Evolutionary conservation across 2,329 filamentous ascomycete genomes (phyloP).

Genomic region (Diplodia sapinea): DNA sequence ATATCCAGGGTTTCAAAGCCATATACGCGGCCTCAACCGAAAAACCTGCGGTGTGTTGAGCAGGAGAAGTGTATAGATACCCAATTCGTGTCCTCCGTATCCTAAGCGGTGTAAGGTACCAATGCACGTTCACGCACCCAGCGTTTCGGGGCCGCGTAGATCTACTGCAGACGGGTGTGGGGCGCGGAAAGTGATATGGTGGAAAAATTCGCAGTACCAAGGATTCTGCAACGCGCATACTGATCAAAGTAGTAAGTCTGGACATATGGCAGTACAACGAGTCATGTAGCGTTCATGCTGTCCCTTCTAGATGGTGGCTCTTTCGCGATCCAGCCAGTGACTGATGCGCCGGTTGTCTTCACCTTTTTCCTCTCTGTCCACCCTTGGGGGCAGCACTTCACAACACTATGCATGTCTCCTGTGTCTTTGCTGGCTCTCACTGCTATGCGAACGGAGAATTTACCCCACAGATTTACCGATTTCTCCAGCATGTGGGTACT

Average conservation of each 20-base stretch:
- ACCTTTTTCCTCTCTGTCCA: no score
- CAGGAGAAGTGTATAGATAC: not conserved
- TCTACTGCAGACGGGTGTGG: not conserved
- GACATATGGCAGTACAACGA: not conserved
- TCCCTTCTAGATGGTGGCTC: not conserved
- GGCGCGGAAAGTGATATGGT: not conserved
- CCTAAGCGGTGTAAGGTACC: constrained; percentile 8
- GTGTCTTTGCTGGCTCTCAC: not conserved
- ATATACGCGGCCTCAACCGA: not conserved
- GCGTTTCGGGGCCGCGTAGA: not conserved
- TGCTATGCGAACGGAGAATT: not conserved
- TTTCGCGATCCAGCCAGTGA: no score
- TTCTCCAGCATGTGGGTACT: no score
- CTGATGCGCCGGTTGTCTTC: no score
- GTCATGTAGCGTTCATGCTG: not conserved
- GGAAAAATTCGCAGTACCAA: not conserved
- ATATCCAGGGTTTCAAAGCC: not conserved
- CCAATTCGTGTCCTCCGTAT: not conserved
- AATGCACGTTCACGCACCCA: constrained; percentile 6
- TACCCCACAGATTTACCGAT: not conserved
- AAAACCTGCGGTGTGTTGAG: not conserved
- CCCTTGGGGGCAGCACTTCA: no score
- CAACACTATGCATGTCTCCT: no score
- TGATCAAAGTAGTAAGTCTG: not conserved
- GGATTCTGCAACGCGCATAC: not conserved